Conservation (phyloP, 192 early-diverging fungal species). For the Allomyces javanicus region DNA sequence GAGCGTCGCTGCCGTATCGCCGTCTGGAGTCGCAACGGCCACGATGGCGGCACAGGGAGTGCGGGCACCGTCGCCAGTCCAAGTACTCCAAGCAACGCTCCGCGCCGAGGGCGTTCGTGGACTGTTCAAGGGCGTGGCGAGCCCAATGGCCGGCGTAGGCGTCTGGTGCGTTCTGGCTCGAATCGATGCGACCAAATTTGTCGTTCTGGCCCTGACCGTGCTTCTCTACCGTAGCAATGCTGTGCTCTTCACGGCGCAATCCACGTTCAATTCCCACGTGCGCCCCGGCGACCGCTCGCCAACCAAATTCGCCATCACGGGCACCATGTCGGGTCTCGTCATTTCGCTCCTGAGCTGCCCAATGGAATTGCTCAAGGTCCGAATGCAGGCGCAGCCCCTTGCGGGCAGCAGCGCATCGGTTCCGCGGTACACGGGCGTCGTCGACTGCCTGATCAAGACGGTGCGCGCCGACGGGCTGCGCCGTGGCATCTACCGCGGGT, state of each 20-base stretch:
- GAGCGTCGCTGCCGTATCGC: constrained; percentile 30
- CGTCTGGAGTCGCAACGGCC: constrained; percentile 34
- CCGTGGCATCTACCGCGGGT: constrained; percentile 15
- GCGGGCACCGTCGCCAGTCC: not conserved
- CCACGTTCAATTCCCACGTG: constrained; percentile 6
- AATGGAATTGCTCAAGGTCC: constrained; percentile 47
- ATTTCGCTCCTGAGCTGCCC: constrained; percentile 53
- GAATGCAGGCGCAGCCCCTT: constrained; percentile 39
- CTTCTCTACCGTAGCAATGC: constrained; percentile 28
- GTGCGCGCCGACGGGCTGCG: constrained; percentile 6
- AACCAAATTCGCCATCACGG: constrained; percentile 30
- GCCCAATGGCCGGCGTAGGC: constrained; percentile 48
- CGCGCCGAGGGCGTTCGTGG: constrained; percentile 8
- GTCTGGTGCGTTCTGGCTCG: constrained; percentile 25
- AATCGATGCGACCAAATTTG: constrained; percentile 1
- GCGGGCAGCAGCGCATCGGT: not conserved
- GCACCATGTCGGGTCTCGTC: constrained; percentile 38
- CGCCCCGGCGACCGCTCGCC: constrained; percentile 1
- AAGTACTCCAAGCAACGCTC: not conserved
- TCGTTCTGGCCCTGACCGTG: constrained; percentile 1
- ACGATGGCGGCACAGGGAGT: not conserved
- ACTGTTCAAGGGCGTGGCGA: constrained; percentile 49
- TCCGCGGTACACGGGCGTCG: constrained; percentile 6
- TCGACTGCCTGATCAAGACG: constrained; percentile 8
- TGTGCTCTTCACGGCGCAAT: constrained; percentile 38